These are phyloP conservation scores for Tetrahymena thermophila DNA, from an alignment of 73 alveolate species.

Conservation along the genomic window DNA sequence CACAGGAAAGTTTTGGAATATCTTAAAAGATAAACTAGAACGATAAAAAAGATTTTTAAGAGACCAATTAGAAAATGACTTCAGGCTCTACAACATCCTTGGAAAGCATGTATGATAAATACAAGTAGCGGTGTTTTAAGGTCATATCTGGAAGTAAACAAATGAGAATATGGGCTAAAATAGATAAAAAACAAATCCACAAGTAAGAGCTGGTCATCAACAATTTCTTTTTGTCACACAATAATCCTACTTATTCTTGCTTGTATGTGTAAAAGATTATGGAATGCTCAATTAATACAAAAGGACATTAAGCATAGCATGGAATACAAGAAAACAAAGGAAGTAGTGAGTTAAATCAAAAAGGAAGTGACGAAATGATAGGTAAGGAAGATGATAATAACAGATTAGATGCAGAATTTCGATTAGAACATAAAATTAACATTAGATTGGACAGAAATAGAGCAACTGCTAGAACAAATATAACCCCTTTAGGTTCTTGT, in stretches of 20 bases:
- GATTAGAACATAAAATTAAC: not conserved
- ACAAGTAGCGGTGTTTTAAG: not conserved
- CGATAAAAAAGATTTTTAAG: not conserved
- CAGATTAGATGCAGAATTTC: not conserved
- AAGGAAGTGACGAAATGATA: not conserved
- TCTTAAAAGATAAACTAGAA: not conserved
- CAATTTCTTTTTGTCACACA: not conserved
- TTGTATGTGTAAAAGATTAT: not conserved
- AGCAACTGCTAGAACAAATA: not conserved
- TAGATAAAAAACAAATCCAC: not conserved
- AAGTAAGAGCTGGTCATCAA: not conserved
- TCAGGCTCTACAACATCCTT: not conserved
- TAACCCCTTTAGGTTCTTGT: not conserved
- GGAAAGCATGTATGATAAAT: not conserved
- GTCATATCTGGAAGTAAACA: not conserved
- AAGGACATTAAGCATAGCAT: not conserved
- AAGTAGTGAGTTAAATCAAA: not conserved
- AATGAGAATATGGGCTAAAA: not conserved
- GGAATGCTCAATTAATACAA: not conserved
- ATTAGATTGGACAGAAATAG: not conserved
- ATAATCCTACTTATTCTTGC: not conserved
- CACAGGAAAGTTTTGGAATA: not conserved
- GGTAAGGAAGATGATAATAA: not conserved
- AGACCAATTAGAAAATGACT: not conserved
- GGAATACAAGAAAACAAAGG: not conserved